A percentile compares a stretch with the other conserved stretches of the same genome.
These are phyloP conservation scores for Leucocoprinus sp. DNA, from an alignment of 768 basidiomycete genomes.

Conservation along the genomic window DNA sequence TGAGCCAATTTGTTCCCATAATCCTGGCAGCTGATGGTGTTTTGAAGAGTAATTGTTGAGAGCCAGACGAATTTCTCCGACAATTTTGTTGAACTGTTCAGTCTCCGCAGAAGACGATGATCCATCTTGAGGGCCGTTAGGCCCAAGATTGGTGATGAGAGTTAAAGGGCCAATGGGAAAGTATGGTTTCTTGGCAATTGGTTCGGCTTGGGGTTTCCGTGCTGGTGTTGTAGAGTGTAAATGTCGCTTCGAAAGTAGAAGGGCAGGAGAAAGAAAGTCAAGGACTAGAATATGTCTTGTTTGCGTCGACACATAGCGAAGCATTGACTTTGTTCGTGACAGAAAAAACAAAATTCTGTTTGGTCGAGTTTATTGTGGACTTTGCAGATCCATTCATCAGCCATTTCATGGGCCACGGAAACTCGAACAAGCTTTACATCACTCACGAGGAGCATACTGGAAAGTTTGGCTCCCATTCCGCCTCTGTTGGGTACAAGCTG, in stretches of 20 bases:
- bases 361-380: slow-evolving; percentile 2
- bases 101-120: slow-evolving; percentile 9
- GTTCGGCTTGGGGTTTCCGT: not conserved
- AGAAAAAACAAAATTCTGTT: not conserved
- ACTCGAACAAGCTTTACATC: slow-evolving; percentile 81
- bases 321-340: slow-evolving; percentile 1
- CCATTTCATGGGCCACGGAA: slow-evolving; percentile 71
- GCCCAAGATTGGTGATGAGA: slow-evolving; percentile 7
- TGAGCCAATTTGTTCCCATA: slow-evolving; percentile 38
- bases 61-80: slow-evolving; percentile 31
- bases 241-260: not conserved
- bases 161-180: slow-evolving; percentile 5
- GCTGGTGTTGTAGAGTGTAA: not conserved
- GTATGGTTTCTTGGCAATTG: not conserved
- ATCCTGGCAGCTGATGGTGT: slow-evolving; percentile 23
- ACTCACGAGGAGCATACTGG: slow-evolving; percentile 86
- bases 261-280: slow-evolving; percentile 4
- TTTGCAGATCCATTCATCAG: not conserved
- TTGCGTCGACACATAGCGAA: slow-evolving; percentile 4
- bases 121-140: not conserved
- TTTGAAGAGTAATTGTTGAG: slow-evolving; percentile 22
- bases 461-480: slow-evolving; percentile 71
- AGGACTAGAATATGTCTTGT: slow-evolving; percentile 1
- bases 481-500: slow-evolving; percentile 67
- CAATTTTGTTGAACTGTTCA: slow-evolving; percentile 22